A percentile compares a stretch with the other conserved stretches of the same genome.
Evolutionary conservation across 768 basidiomycete genomes (phyloP).

Genomic region (Xanthoconium purpureum): DNA sequence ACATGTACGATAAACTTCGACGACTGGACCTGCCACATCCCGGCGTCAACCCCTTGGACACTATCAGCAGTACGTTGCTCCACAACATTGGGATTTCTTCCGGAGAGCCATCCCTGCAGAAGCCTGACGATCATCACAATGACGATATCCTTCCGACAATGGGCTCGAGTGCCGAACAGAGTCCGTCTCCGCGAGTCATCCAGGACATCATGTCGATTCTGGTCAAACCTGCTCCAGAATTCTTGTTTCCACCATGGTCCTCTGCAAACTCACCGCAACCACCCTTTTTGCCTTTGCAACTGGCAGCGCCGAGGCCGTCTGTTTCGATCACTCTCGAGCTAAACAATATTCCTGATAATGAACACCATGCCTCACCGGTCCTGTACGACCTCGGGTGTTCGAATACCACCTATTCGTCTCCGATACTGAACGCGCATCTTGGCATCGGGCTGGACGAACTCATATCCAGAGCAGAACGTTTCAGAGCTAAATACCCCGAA

Average conservation of each 20-base stretch:
- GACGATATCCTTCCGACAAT: background rate
- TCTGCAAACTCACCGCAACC: background rate
- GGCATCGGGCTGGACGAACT: slow-evolving; percentile 57
- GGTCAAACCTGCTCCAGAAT: slow-evolving; percentile 15
- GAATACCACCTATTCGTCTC: slow-evolving; percentile 32
- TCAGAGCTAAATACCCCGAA: slow-evolving; percentile 51
- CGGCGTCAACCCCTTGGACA: slow-evolving; percentile 42
- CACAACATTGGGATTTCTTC: background rate
- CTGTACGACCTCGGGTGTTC: background rate
- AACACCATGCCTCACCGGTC: background rate
- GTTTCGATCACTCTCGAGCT: background rate
- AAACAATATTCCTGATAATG: background rate
- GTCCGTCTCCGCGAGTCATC: slow-evolving; percentile 29
- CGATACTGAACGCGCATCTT: slow-evolving; percentile 61
- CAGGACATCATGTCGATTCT: slow-evolving; percentile 33
- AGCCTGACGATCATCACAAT: background rate
- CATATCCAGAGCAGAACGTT: slow-evolving; percentile 51
- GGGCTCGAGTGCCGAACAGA: slow-evolving; percentile 6
- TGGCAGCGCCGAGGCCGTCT: background rate
- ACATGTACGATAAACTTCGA: slow-evolving; percentile 31
- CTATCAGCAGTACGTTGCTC: slow-evolving; percentile 21
- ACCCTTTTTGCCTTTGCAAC: slow-evolving; percentile 1
- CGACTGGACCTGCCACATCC: slow-evolving; percentile 13
- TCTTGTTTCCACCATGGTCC: slow-evolving; percentile 6
- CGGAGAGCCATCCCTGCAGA: background rate